Conservation (phyloP, 192 early-diverging fungal species). For the Mortierella alpina region DNA sequence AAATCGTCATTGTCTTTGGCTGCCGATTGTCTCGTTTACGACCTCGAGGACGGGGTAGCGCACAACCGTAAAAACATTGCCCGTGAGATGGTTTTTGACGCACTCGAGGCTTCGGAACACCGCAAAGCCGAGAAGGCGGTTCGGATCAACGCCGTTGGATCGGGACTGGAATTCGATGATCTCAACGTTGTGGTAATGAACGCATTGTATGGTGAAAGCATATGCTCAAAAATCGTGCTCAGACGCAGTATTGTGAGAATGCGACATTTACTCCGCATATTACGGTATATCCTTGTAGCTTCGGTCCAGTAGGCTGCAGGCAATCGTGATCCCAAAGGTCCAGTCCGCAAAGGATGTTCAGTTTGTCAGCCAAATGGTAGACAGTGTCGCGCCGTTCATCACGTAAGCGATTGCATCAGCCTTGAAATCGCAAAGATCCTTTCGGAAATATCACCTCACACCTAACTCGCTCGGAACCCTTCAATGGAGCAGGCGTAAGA, state of each 20-base stretch:
- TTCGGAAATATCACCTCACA: neutral
- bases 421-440: neutral
- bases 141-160: slow-evolving; percentile 89
- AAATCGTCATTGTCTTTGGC: slow-evolving; percentile 72
- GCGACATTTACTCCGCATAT: neutral
- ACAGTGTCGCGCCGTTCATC: slow-evolving; percentile 72
- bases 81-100: slow-evolving; percentile 76
- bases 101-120: slow-evolving; percentile 73
- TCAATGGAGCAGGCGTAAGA: slow-evolving; percentile 57
- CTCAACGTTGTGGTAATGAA: slow-evolving; percentile 75
- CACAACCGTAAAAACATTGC: slow-evolving; percentile 85
- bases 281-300: slow-evolving; percentile 55
- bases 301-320: slow-evolving; percentile 69
- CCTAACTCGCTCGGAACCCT: neutral
- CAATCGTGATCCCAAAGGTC: slow-evolving; percentile 92
- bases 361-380: slow-evolving; percentile 79
- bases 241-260: neutral
- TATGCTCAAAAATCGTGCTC: neutral
- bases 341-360: slow-evolving; percentile 80
- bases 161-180: slow-evolving; percentile 82
- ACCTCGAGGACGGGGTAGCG: slow-evolving; percentile 93
- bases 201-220: neutral
- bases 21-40: slow-evolving; percentile 90
- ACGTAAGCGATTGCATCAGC: slow-evolving; percentile 52
- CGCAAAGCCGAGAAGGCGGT: slow-evolving; percentile 86